Evolutionary conservation across 202 grass and related monocot genomes (phyloP), one percentile per base, ranked within the genome.

Genomic region (Eragrostis tef): DNA sequence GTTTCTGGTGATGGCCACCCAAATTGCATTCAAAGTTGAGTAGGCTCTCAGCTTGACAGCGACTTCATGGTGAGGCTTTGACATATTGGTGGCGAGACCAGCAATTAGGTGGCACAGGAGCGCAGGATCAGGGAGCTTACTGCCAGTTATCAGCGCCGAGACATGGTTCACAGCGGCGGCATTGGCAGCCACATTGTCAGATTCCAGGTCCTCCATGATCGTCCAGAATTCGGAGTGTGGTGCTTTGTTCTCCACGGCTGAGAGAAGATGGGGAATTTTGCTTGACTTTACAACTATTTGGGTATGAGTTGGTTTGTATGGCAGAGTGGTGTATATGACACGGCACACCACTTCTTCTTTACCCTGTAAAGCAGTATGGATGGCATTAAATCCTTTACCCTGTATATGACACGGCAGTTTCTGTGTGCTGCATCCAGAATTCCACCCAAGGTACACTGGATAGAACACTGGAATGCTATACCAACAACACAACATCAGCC

Each of bases 111-210:
- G 43, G 16, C 16, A 7, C 7, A 77, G 4, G 43, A 64, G 41
- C 16, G 9, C 2, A 7, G 74, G 74, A 9, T 77, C 42, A 77
- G 58, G 59, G 5, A 64, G 17, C 62, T n/a, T 64, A 49, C 74
- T 43, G 63, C 39, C 25, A 34, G 10, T 2, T 34, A 64, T 77
- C 58, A 77, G 63, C 9, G 10, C 5, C 0, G 2, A 62, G 24
- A 57, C 22, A 12, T 5, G 74, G 16, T 48, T 60, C 13, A 59
- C 25, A 43, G 36, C 8, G 2, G 20, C 4, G 4, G 26, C 8
- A 0, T 75, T 75, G 21, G 53, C 39, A 47, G 13, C 16, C 16
- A 0, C 15, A 16, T 31, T 62, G 4, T 63, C 24, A 7, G 74
- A 77, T 22, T 77, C 74, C 0, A 77, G 57, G 62, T 63, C 2